Base-by-base conservation (phyloP, 768 basidiomycete species). In the Mycena vitilis region DNA sequence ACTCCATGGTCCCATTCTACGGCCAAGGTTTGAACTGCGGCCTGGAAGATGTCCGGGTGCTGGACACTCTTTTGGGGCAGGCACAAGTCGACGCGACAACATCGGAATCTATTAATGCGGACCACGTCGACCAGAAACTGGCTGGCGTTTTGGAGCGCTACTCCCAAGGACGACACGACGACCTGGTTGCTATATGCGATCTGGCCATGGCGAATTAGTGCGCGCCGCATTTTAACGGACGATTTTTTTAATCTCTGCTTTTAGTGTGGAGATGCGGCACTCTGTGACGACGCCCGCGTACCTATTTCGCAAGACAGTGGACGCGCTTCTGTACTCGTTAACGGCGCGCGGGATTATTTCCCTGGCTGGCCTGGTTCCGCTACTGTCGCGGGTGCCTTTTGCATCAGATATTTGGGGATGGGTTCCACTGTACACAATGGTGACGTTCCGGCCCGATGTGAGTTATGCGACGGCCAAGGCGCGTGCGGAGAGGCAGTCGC, bases 1-100 rank as follows among this genome's bases (percentile, higher is more conserved):
- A 99, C 80, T 93, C 95, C 49, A 98, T 99, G 96, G 96, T 96
- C n/a, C 96, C 97, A 70, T 96, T 96, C 82, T 96, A 93, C 78
- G 94, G 97, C 49, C 97, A 99, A 85, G 97, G 97, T 48, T 86
- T 99, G 73, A 99, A 99, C 77, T 98, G 96, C 76, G 97, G 97
- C 18, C 87, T 99, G 60, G 97, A 99, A 81, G 97, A 99, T 79
- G 96, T 99, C 73, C 89, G 98, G 72, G 88, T 99, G 60, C 86
- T 99, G 71, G 87, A 90, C 66, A 85, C 88, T 37, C 81, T 96
- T 63, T 84, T 98, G 74, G 87, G 88, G 63, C 85, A 90, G 66
- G 89, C 92, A 78, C 85, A 85, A 18, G 91, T 96, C 65, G 81
- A 86, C 67, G 79, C 89, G 66, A 80, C 78, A 20, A 77, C 75